Evolutionary conservation across 352 stramenopile species (phyloP), one percentile per base, ranked within the genome.

Genomic region (Pythium grandisporangium): DNA sequence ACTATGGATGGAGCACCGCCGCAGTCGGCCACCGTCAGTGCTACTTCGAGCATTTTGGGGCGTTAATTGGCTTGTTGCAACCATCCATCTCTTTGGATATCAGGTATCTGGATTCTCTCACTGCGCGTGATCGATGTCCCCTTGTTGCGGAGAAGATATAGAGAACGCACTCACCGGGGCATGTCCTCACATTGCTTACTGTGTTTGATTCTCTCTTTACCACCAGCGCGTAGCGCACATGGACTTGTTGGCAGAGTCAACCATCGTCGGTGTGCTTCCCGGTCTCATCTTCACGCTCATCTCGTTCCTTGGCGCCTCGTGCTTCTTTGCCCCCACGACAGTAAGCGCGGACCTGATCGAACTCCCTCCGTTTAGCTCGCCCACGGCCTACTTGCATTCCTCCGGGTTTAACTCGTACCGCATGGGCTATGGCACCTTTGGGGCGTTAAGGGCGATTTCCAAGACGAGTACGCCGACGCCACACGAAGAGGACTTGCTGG

Each of bases 1-100:
- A 26, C 59, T 88, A 17, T 88, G 74, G 74, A 88, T 88, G 71
- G 74, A 84, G 35, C 81, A 85, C 53, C 66, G 74, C 2, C 71
- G 74, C 10, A 69, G 70, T 13, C 47, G 68, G 32, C 72, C 70
- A 24, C 74, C 71, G 11, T 85, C 71, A 4, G 27, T 53, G 29
- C 62, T 73, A 21, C 46, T 88, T 33, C 70, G 71, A n/a, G 30
- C 61, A 24, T 81, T 83, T 30, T 88, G 74, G 74, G 26, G 78
- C 6, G 23, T 65, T 32, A 76, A 71, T 42, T 88, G 74, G 69
- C 45, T 80, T 34, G 42, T 66, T 14, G 45, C 51, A 2, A 67
- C 72, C 5, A 70, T 61, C 38, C 59, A 64, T 30, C 44, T 87
- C 20, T 55, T 84, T 11, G 39, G 48, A 27, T 51, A 76, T 30